Evolutionary conservation across 768 basidiomycete genomes (phyloP).

Genomic region (Lentinula edodes): DNA sequence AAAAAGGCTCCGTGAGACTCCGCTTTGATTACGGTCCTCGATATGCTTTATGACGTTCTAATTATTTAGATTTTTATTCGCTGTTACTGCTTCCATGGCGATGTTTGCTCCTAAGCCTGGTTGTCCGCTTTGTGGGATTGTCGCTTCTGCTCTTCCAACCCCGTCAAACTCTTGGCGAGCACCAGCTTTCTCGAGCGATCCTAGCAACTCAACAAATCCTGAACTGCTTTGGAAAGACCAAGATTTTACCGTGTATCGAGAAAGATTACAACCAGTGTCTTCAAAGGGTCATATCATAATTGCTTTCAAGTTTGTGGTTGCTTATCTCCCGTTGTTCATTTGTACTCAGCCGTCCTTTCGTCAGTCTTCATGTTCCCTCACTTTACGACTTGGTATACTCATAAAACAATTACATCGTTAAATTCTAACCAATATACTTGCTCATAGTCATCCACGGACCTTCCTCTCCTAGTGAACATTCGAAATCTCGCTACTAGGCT

Average conservation of each 20-base stretch:
- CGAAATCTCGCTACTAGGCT: conserved; percentile 53
- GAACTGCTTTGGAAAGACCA: conserved; percentile 73
- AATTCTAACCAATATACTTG: conserved; percentile 4
- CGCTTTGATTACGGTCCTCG: neutral
- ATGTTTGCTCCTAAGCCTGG: conserved; percentile 57
- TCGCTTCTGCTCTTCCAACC: conserved; percentile 45
- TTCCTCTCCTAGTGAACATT: conserved; percentile 63
- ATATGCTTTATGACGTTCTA: neutral
- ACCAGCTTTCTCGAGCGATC: conserved; percentile 35
- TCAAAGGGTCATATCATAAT: conserved; percentile 65
- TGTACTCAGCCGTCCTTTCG: conserved; percentile 1
- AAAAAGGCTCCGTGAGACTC: conserved; percentile 10
- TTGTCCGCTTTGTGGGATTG: conserved; percentile 75
- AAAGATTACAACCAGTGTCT: conserved; percentile 67
- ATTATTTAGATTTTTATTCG: neutral
- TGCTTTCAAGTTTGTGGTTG: conserved; percentile 62
- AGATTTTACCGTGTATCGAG: conserved; percentile 71
- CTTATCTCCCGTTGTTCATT: conserved; percentile 9
- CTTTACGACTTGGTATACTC: conserved; percentile 57
- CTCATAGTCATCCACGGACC: conserved; percentile 63
- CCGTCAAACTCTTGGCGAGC: conserved; percentile 39
- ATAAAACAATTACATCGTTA: neutral
- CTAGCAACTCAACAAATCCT: conserved; percentile 34
- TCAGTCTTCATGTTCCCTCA: conserved; percentile 72
- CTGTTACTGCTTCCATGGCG: conserved; percentile 29